Base-by-base conservation (phyloP, 2,329 filamentous ascomycete species). In the Colletotrichum sp. region DNA sequence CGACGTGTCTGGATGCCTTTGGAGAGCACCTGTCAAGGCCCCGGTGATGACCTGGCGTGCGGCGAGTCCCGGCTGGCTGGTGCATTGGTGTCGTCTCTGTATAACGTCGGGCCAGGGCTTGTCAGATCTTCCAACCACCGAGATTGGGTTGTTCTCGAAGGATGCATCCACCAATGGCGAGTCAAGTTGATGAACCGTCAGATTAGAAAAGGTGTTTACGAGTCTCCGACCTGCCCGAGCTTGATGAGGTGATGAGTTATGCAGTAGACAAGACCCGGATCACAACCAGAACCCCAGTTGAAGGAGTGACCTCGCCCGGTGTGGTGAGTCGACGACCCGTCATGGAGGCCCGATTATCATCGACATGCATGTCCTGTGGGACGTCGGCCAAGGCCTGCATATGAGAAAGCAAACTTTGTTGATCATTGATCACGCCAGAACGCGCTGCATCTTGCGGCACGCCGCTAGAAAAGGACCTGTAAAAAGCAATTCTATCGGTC, bases 381-480 rank as follows among this genome's bases (percentile, higher is more conserved):
- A 63, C 58, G 29, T 71, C 67, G 61, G 68, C 43, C 68, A 72
- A 38, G 57, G 47, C 63, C 72, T 58, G 29, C 55, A 51, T 27
- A 21, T 51, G 18, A 67, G 18, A 58, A 63, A 57, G 47, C 68
- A 72, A 51, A 59, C 36, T 65, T 58, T 51, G 47, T 72, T 58
- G 63, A 36, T 33, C 43, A 70, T 55, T 47, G 68, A 63, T 64
- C 57, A 66, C 67, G 63, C 47, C 33, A 67, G 62, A 58, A 24
- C 16, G 34, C 47, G 47, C 24, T 51, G 43, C 71, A 38, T 43
- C 61, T 55, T 34, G 68, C 71, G 24, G 61, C 62, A 70, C 21
- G 31, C 16, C 16, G 33, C 68, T 62, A 27, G 27, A 59, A 57
- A 8, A 21, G 34, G 43, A 59, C 51, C 62, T 57, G 24, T 15